Base-by-base conservation (phyloP, 257 asterid genomes). In the Solanum dulcamara region DNA sequence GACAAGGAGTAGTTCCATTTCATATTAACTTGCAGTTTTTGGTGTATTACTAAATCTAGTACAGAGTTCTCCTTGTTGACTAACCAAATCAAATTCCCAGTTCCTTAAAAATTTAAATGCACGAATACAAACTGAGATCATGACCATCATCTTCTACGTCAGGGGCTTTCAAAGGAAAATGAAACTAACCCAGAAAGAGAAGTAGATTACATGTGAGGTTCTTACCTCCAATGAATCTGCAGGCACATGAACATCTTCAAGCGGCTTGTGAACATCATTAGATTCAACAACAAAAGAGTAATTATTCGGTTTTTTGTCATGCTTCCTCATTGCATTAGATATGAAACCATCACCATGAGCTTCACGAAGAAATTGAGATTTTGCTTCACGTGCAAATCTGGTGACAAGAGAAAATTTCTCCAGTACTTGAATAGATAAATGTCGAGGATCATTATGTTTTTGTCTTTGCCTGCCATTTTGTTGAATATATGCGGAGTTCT, bases 341-440 rank as follows among this genome's bases (percentile, higher is more conserved):
- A 89, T 30, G 87, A 89, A 93, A 84, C 90, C 90, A 89, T 95
- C 97, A 89, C 87, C 72, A 40, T 85, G 90, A 89, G 90, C 88
- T 66, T 97, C 99, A 86, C 98, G 93, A 84, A 95, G 96, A 80
- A 97, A 91, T 89, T 97, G 99, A 83, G 98, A 95, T 88, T 98
- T 97, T 82, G 99, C 92, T 94, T 97, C 99, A 84, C 99, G 99
- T 81, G 99, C 99, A 91, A 97, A 93, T 89, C 96, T 89, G 53
- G 99, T 97, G 84, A 95, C 99, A 84, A 95, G 98, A 37, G 99
- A 97, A 86, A 95, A 97, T 90, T 95, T 97, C 91, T 97, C 99
- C 91, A 97, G 86, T 15, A 97, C 99, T 85, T 95, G 96, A 84
- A 97, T 93, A 74, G 99, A 94, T 85, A 97, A 88, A 88, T 97